Evolutionary conservation across 768 basidiomycete genomes (phyloP), one percentile per base, ranked within the genome.

Genomic region (Lactarius psammicola): DNA sequence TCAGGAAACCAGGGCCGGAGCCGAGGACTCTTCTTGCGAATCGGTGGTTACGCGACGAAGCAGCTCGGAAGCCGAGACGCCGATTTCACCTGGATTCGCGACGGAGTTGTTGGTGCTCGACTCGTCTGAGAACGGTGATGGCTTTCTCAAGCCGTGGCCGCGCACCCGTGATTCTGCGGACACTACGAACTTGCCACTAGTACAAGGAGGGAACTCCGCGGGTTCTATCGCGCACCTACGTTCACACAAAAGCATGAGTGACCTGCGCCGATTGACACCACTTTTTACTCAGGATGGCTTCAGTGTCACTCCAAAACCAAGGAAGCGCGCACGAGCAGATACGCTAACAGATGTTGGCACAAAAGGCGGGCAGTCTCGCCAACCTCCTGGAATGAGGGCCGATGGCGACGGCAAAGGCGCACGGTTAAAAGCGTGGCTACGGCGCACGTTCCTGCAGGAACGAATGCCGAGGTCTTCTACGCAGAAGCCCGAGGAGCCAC

Each of bases 391-490:
- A 38, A 64, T 62, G 54, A 71, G 73, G 44, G 70, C 70, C 2
- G 44, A 66, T 3, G 67, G 70, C 59, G 73, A 72, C 23, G 72
- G 77, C 18, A 79, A 81, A 17, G 76, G 82, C 5, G 79, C 82
- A 55, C 84, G 80, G 68, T 72, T 89, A 54, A 87, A 84, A 69
- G 79, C 82, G 5, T 89, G 88, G 88, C 75, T 86, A 71, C 85
- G 81, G 75, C 84, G 82, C 68, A 87, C 87, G 67, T 78, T 88
- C 33, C 69, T 76, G 9, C 72, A 51, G 49, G 55, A 56, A 42
- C 56, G 68, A 34, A 42, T 55, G 46, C 68, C 67, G 28, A 62
- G 68, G 17, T 59, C 62, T 17, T 61, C 63, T 8, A 18, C 64
- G 61, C 56, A 15, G 51, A 59, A 36, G 28, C 34, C 40, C 38